Conservation (phyloP, 495 filamentous ascomycete species). For the Neurospora sp. region DNA sequence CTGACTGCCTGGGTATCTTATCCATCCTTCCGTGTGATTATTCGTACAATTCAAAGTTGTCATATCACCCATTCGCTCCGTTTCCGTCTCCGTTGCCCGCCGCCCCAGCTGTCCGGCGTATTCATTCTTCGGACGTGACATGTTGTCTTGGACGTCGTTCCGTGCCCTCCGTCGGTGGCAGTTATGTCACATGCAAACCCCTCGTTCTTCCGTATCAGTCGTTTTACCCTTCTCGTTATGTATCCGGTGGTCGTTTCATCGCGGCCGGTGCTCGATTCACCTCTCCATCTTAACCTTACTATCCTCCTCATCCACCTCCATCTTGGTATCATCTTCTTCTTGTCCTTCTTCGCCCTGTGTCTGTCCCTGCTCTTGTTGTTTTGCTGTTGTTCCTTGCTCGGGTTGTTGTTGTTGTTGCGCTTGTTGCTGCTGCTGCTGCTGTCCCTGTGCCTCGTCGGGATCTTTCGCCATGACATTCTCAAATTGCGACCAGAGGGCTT, state of each 20-base stretch:
- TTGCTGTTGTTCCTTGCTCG: slow-evolving; percentile 18
- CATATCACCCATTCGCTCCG: too few species aligned
- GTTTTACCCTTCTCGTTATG: not conserved
- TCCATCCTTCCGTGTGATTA: not conserved
- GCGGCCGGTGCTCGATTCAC: not conserved
- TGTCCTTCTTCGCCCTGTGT: not conserved
- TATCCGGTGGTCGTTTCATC: too few species aligned
- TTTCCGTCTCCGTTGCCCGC: not conserved
- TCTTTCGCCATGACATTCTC: slow-evolving; percentile 90
- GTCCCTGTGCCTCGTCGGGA: slow-evolving; percentile 34
- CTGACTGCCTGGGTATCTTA: not conserved
- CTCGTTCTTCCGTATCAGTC: too few species aligned
- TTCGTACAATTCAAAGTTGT: not conserved
- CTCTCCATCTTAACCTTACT: not conserved
- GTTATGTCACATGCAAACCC: too few species aligned
- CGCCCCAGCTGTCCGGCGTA: not conserved
- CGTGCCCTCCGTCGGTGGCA: not conserved
- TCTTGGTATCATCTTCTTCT: not conserved
- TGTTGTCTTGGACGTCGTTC: not conserved
- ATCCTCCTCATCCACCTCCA: not conserved
- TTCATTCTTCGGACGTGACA: not conserved
- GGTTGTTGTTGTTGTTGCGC: slow-evolving; percentile 19
- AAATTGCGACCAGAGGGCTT: slow-evolving; percentile 93
- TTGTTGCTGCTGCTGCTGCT: slow-evolving; percentile 23
- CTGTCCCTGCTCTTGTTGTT: slow-evolving; percentile 21